Percentiles rank a stretch among this genome's conserved stretches.
Conservation (phyloP, 2,329 filamentous ascomycete genomes). For the Arthrobotrys pseudoclavata region DNA sequence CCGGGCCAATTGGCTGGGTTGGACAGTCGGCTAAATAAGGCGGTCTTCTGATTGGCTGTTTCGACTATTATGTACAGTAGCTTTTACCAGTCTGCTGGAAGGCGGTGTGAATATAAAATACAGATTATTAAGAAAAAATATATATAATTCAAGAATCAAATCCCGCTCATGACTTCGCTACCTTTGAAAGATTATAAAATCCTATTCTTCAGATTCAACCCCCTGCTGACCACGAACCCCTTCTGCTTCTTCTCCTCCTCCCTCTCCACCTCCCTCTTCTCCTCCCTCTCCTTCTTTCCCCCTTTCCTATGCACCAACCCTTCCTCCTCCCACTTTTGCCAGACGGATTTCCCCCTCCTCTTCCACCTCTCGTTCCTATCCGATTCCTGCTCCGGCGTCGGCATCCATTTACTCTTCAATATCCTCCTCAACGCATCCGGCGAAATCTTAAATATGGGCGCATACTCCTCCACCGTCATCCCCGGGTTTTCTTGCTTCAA, state of each 20-base stretch:
- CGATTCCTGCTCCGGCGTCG: slow-evolving; percentile 72
- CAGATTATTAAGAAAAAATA: not conserved
- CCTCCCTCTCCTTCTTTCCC: slow-evolving; percentile 30
- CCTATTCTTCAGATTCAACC: slow-evolving; percentile 57
- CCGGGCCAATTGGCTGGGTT: slow-evolving; percentile 24
- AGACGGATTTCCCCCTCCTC: slow-evolving; percentile 73
- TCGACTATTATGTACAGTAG: no score
- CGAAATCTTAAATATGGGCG: slow-evolving; percentile 85
- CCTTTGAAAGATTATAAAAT: slow-evolving; percentile 23
- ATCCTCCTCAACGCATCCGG: slow-evolving; percentile 89
- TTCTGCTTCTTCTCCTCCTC: slow-evolving; percentile 29
- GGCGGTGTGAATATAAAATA: not conserved
- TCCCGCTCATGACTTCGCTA: no score
- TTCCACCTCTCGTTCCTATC: slow-evolving; percentile 75
- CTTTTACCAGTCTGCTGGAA: no score
- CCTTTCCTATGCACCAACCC: slow-evolving; percentile 52
- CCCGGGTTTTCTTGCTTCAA: slow-evolving; percentile 83
- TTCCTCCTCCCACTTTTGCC: slow-evolving; percentile 65
- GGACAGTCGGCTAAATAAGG: not conserved
- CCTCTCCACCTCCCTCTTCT: not conserved
- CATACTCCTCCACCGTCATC: slow-evolving; percentile 78
- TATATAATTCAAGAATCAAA: not conserved
- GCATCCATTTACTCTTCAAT: slow-evolving; percentile 81
- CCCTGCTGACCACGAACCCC: slow-evolving; percentile 40
- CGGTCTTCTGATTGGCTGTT: no score